Percentiles rank a stretch among this genome's conserved stretches.
Conservation (phyloP, 345 rosid genomes). For the Gossypium arboreum region DNA sequence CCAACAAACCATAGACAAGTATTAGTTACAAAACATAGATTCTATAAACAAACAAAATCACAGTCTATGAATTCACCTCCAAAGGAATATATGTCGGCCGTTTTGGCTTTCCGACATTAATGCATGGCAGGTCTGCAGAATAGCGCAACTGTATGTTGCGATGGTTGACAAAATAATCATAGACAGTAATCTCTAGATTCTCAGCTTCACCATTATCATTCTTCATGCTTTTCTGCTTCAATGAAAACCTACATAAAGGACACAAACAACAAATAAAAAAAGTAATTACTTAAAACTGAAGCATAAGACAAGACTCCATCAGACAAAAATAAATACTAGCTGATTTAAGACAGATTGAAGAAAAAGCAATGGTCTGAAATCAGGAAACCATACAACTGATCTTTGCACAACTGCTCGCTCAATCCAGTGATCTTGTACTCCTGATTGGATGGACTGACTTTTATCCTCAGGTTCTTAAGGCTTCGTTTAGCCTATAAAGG, state of each 20-base stretch:
- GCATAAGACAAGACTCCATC: neutral
- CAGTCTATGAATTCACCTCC: constrained; percentile 43
- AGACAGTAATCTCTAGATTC: constrained; percentile 51
- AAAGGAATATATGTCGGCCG: constrained; percentile 76
- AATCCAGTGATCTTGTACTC: constrained; percentile 86
- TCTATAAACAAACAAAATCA: neutral
- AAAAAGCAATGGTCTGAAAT: constrained; percentile 12
- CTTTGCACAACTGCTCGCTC: constrained; percentile 60
- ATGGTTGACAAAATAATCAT: constrained; percentile 57
- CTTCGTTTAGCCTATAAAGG: constrained; percentile 59
- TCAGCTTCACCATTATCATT: constrained; percentile 45
- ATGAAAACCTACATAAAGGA: constrained; percentile 50
- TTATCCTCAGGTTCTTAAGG: constrained; percentile 74
- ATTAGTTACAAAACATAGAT: neutral
- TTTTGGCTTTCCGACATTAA: constrained; percentile 91
- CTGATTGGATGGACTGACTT: constrained; percentile 61
- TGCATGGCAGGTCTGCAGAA: constrained; percentile 76
- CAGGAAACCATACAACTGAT: constrained; percentile 42
- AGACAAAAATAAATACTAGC: neutral
- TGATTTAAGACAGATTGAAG: neutral
- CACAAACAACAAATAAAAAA: constrained; percentile 1
- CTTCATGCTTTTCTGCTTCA: constrained; percentile 38
- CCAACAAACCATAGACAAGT: neutral
- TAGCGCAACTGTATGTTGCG: constrained; percentile 53
- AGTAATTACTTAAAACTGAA: neutral